These are phyloP conservation scores for Fusarium musae DNA, from an alignment of 2,329 filamentous ascomycete genomes.

Conservation along the genomic window DNA sequence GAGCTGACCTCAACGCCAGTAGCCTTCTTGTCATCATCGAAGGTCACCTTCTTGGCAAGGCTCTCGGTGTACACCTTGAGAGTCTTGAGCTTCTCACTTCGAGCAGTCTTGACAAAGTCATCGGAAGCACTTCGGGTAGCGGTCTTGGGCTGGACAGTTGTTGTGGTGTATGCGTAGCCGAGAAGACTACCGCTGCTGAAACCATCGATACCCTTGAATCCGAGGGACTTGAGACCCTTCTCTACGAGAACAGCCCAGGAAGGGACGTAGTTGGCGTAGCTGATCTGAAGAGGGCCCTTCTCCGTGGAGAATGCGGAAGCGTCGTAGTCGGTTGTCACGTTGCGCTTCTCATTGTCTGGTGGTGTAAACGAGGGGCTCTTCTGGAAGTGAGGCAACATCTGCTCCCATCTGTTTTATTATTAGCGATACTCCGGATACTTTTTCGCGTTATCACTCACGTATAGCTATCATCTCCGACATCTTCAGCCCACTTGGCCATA, in stretches of 20 bases:
- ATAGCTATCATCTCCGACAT: slow-evolving; percentile 46
- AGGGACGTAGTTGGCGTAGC: slow-evolving; percentile 43
- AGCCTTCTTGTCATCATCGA: slow-evolving; percentile 53
- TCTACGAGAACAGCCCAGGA: slow-evolving; percentile 35
- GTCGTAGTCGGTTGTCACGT: slow-evolving; percentile 44
- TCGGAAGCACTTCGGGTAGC: slow-evolving; percentile 44
- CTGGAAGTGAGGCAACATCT: slow-evolving; percentile 45
- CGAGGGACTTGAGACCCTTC: slow-evolving; percentile 43
- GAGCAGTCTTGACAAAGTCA: slow-evolving; percentile 43
- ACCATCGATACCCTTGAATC: slow-evolving; percentile 37
- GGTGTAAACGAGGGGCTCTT: slow-evolving; percentile 43
- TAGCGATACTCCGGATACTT: no score
- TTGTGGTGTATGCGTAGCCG: slow-evolving; percentile 41
- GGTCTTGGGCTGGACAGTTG: slow-evolving; percentile 32
- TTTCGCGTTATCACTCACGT: slow-evolving; percentile 3
- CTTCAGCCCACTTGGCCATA: slow-evolving; percentile 44
- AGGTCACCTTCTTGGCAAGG: slow-evolving; percentile 58
- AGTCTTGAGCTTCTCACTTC: slow-evolving; percentile 42
- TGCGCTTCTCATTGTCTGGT: slow-evolving; percentile 36
- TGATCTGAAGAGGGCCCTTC: slow-evolving; percentile 43
- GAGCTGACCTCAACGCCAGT: slow-evolving; percentile 50
- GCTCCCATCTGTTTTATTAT: slow-evolving; percentile 17
- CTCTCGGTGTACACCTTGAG: slow-evolving; percentile 56
- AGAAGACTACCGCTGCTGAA: slow-evolving; percentile 40
- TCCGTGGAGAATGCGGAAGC: slow-evolving; percentile 38